phyloP scores from a whole-genome alignment of 208 protist species.

The Trypanosoma scelopori region DNA sequence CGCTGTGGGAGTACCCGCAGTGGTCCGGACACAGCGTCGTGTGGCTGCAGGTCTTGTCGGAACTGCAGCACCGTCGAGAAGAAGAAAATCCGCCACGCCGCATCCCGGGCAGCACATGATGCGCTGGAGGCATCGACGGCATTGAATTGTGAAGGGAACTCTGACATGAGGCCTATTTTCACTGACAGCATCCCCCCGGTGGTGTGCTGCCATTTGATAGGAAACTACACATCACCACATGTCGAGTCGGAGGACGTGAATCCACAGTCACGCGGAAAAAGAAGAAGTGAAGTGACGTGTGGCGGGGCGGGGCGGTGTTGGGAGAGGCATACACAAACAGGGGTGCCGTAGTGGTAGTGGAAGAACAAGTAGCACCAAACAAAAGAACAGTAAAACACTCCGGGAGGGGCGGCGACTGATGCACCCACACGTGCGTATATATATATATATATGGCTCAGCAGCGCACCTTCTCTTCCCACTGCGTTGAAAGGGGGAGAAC shows the following conservation, averaged over 20 bases:
- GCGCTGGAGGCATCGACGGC: conserved; percentile 15
- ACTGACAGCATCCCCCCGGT: background rate
- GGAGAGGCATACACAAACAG: no score
- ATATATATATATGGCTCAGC: no score
- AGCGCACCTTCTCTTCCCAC: background rate
- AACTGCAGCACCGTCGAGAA: background rate
- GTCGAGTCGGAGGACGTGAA: no score
- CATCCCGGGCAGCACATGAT: conserved; percentile 23
- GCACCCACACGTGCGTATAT: no score
- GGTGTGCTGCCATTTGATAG: background rate
- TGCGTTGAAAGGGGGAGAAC: background rate
- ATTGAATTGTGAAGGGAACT: conserved; percentile 10
- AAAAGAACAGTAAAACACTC: no score
- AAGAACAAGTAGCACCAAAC: no score
- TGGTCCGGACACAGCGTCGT: background rate
- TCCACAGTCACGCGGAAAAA: no score
- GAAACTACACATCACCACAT: no score
- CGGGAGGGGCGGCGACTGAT: no score
- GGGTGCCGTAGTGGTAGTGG: no score
- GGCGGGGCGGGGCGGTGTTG: no score
- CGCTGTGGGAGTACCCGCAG: conserved; percentile 8
- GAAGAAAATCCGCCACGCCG: conserved; percentile 7
- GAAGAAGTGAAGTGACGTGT: no score
- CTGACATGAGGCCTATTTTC: background rate
- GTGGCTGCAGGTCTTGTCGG: background rate